phyloP scores from a whole-genome alignment of 164 flowering plant genomes.

The Pachysandra terminalis region DNA sequence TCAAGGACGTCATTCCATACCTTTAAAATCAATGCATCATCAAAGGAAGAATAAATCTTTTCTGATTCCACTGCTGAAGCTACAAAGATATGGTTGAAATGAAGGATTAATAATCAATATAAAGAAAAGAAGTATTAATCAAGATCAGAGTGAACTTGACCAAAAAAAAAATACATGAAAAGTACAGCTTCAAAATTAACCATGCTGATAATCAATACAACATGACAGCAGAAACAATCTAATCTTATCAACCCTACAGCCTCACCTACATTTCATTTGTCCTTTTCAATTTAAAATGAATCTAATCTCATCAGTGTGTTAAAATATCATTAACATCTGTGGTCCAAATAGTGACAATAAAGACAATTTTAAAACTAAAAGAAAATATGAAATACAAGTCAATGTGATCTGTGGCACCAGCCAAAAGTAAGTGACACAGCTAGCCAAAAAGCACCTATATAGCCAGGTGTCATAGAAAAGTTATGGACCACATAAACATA shows the following conservation, averaged over 20 bases:
- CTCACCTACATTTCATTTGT: background rate
- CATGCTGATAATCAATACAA: background rate
- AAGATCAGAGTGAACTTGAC: background rate
- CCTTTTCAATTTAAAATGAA: background rate
- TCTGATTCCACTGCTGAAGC: slow-evolving; percentile 50
- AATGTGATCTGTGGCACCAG: background rate
- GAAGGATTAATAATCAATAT: background rate
- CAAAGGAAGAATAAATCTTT: slow-evolving; percentile 31
- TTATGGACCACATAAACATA: too few species aligned
- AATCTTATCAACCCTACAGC: background rate
- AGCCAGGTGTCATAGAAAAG: too few species aligned
- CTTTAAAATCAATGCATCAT: slow-evolving; percentile 57
- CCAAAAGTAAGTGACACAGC: too few species aligned
- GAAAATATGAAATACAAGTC: background rate
- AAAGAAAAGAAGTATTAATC: background rate
- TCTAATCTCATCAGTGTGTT: background rate
- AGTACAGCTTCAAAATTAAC: background rate
- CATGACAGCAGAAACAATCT: background rate
- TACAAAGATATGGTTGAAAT: slow-evolving; percentile 21
- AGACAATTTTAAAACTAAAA: too few species aligned
- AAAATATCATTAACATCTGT: background rate
- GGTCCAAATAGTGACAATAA: too few species aligned
- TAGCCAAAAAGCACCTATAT: too few species aligned
- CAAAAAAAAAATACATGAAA: background rate
- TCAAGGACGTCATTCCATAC: slow-evolving; percentile 28